These are phyloP conservation scores for Pythium rishiriense DNA, from an alignment of 352 stramenopile genomes.

Conservation along the genomic window DNA sequence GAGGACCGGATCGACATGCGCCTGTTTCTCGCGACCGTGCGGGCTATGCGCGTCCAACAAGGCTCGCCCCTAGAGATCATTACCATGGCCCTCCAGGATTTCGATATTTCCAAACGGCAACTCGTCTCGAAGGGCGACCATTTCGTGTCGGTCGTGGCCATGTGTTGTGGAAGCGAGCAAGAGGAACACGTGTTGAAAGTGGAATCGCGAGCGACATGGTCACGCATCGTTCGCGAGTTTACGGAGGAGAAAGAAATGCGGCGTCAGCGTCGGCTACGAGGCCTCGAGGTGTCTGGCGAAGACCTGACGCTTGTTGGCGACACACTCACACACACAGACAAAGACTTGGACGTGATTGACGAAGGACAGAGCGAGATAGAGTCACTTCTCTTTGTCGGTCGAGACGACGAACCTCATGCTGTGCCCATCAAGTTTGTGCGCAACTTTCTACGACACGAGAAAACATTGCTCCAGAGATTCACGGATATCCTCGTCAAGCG, in stretches of 20 bases:
- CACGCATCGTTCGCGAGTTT: constrained; percentile 19
- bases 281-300: background rate
- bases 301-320: background rate
- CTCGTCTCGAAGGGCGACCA: constrained; percentile 24
- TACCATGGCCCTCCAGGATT: constrained; percentile 42
- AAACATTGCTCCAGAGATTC: constrained; percentile 38
- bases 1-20: constrained; percentile 52
- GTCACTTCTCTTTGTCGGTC: constrained; percentile 26
- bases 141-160: constrained; percentile 33
- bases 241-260: constrained; percentile 22
- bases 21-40: constrained; percentile 49
- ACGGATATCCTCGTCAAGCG: constrained; percentile 50
- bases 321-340: background rate
- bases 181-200: constrained; percentile 40
- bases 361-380: constrained; percentile 34
- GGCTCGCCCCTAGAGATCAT: constrained; percentile 52
- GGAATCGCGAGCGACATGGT: constrained; percentile 30
- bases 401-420: constrained; percentile 30
- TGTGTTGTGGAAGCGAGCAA: constrained; percentile 44
- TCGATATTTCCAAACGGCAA: constrained; percentile 37
- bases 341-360: constrained; percentile 9
- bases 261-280: constrained; percentile 22
- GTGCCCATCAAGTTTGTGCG: constrained; percentile 44
- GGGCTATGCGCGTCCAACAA: constrained; percentile 60
- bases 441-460: constrained; percentile 39